phyloP scores from a whole-genome alignment of 176 grass and related monocot genomes.

The Chrysopogon serrulatus region DNA sequence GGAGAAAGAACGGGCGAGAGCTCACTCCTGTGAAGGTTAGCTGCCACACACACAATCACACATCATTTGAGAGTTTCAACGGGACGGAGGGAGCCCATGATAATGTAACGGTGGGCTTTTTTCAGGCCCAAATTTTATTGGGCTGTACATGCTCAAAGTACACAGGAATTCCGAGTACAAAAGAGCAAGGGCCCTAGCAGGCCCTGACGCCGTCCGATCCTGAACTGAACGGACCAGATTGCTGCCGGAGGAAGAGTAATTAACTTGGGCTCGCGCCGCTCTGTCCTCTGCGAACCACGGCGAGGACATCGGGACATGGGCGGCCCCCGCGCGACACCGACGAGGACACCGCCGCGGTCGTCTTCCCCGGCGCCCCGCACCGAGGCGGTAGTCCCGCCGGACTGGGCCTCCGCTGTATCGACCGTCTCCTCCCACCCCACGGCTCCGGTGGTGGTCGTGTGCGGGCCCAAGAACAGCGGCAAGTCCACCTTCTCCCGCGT shows the following conservation, averaged over 20 bases:
- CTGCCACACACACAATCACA: too few species aligned
- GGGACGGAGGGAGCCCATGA: too few species aligned
- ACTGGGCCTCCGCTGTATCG: constrained; percentile 34
- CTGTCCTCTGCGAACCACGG: neutral
- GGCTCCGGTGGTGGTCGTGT: constrained; percentile 57
- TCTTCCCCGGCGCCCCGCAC: neutral
- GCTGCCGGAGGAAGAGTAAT: neutral
- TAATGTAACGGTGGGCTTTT: too few species aligned
- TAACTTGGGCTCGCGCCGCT: neutral
- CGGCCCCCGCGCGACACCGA: neutral
- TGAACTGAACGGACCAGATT: neutral
- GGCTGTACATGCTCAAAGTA: too few species aligned
- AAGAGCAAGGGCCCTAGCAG: neutral
- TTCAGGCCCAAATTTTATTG: too few species aligned
- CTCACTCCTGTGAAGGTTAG: too few species aligned
- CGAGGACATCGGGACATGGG: neutral
- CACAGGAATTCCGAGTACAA: too few species aligned
- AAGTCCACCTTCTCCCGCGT: constrained; percentile 93
- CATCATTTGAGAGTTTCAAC: too few species aligned
- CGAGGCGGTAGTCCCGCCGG: constrained; percentile 42
- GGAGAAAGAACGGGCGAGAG: too few species aligned
- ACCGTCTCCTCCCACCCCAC: neutral
- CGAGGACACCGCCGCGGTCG: neutral
- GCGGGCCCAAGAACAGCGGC: constrained; percentile 90
- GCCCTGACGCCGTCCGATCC: neutral